Evolutionary conservation across 2,329 filamentous ascomycete species (phyloP).

Genomic region (Davidsoniella virescens): DNA sequence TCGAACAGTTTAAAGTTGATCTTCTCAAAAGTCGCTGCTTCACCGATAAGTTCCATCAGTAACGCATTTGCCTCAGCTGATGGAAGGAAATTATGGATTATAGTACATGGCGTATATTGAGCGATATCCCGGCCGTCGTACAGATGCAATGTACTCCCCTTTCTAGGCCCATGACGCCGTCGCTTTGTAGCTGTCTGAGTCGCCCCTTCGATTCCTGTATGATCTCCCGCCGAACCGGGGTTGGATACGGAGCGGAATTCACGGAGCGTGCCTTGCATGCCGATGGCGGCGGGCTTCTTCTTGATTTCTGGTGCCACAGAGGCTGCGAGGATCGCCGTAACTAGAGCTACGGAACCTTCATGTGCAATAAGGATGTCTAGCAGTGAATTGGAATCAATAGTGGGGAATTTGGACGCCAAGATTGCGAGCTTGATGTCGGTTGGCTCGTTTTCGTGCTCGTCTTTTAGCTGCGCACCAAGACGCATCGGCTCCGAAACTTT

Average conservation of each 20-base stretch:
- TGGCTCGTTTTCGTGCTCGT: constrained; percentile 46
- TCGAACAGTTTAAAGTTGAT: constrained; percentile 78
- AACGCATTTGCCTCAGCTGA: constrained; percentile 54
- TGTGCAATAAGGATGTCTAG: constrained; percentile 66
- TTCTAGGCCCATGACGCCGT: background rate
- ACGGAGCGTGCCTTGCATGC: constrained; percentile 48
- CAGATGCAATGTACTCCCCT: constrained; percentile 64
- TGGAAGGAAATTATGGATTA: constrained; percentile 82
- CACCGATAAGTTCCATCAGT: constrained; percentile 56
- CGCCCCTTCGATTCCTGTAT: constrained; percentile 24
- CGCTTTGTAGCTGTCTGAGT: constrained; percentile 42
- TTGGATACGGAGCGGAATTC: constrained; percentile 24
- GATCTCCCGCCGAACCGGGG: too few relatives aligned
- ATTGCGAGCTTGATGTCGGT: constrained; percentile 84
- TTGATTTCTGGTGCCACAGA: background rate
- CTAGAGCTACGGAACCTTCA: constrained; percentile 53
- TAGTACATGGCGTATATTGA: constrained; percentile 71
- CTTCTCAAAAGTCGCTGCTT: constrained; percentile 53
- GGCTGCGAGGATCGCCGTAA: constrained; percentile 21
- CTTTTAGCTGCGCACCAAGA: constrained; percentile 4
- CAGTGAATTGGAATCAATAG: constrained; percentile 45
- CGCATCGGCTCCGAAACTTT: constrained; percentile 14
- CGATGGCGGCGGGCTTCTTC: constrained; percentile 19
- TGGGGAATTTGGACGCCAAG: constrained; percentile 59
- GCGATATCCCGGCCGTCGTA: constrained; percentile 71